A percentile compares a stretch with the other conserved stretches of the same genome.
phyloP scores from a whole-genome alignment of 2,329 filamentous ascomycete genomes.

The Achaetomium macrosporum region DNA sequence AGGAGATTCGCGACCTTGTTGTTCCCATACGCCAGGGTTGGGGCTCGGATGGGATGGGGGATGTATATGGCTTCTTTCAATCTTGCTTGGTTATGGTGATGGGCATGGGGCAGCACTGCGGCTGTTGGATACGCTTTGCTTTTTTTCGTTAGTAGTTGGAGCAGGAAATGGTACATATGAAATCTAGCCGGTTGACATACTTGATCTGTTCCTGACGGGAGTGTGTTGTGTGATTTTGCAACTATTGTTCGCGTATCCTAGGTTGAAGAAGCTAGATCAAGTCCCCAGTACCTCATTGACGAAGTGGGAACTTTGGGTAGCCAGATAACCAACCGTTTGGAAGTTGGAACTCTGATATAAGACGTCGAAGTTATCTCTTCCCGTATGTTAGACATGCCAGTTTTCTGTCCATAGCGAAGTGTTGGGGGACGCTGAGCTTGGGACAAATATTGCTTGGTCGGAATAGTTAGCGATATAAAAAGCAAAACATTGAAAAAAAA shows the following conservation, averaged over 20 bases:
- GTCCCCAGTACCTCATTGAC: no score
- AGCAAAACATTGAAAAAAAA: not conserved
- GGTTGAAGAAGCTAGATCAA: no score
- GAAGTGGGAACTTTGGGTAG: no score
- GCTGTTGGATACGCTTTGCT: not conserved
- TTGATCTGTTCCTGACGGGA: not conserved
- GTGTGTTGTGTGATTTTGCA: not conserved
- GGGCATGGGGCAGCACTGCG: not conserved
- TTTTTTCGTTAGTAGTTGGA: slow-evolving; percentile 1
- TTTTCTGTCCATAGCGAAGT: no score
- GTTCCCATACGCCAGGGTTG: not conserved
- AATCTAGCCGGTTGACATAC: slow-evolving; percentile 7
- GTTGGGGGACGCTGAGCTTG: no score
- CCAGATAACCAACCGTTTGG: no score
- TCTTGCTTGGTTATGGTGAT: not conserved
- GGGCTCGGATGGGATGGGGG: not conserved
- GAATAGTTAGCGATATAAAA: not conserved
- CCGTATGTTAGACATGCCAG: no score
- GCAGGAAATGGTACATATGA: slow-evolving; percentile 4
- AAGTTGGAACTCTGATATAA: no score
- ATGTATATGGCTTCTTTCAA: not conserved
- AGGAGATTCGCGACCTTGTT: slow-evolving; percentile 13
- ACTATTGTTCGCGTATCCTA: not conserved
- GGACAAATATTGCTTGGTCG: no score
- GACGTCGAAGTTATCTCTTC: no score